Conservation (phyloP, 768 basidiomycete species). For the Lepiota brunneoincarnata region DNA sequence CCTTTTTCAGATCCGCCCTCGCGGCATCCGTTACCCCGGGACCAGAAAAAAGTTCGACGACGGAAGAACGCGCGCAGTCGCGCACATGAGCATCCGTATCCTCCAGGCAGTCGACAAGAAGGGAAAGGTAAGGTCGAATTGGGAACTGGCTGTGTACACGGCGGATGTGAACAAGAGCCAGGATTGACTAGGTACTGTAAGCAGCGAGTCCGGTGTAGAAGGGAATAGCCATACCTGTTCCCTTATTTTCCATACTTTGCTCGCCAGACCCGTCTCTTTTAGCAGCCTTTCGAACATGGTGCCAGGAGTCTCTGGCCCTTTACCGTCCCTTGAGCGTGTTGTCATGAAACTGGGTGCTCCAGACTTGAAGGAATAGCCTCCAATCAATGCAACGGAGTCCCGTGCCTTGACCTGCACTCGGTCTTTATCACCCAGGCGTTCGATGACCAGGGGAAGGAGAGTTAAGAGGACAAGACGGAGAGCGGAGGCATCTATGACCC, state of each 20-base stretch:
- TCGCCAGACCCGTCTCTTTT: slow-evolving; percentile 68
- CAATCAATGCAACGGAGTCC: slow-evolving; percentile 72
- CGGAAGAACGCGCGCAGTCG: slow-evolving; percentile 75
- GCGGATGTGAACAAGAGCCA: slow-evolving; percentile 72
- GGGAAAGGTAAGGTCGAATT: slow-evolving; percentile 74
- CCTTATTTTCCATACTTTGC: slow-evolving; percentile 83
- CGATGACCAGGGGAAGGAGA: slow-evolving; percentile 72
- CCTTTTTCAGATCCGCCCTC: slow-evolving; percentile 90
- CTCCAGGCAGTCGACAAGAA: slow-evolving; percentile 82
- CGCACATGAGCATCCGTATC: slow-evolving; percentile 91
- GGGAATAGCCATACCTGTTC: slow-evolving; percentile 64
- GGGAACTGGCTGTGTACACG: slow-evolving; percentile 72
- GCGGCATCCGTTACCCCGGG: slow-evolving; percentile 82
- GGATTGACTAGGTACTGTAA: slow-evolving; percentile 43
- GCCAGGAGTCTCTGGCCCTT: slow-evolving; percentile 67
- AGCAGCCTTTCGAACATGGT: slow-evolving; percentile 69
- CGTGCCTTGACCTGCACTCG: slow-evolving; percentile 70
- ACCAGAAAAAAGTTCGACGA: slow-evolving; percentile 84
- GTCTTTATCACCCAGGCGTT: slow-evolving; percentile 84
- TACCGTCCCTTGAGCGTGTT: slow-evolving; percentile 43
- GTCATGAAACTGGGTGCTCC: slow-evolving; percentile 42
- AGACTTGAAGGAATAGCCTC: slow-evolving; percentile 65
- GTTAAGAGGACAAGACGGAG: slow-evolving; percentile 68
- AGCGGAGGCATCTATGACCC: slow-evolving; percentile 48
- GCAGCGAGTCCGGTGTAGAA: neutral